Conservation (phyloP, 257 asterid species). For the Perilla frutescens region DNA sequence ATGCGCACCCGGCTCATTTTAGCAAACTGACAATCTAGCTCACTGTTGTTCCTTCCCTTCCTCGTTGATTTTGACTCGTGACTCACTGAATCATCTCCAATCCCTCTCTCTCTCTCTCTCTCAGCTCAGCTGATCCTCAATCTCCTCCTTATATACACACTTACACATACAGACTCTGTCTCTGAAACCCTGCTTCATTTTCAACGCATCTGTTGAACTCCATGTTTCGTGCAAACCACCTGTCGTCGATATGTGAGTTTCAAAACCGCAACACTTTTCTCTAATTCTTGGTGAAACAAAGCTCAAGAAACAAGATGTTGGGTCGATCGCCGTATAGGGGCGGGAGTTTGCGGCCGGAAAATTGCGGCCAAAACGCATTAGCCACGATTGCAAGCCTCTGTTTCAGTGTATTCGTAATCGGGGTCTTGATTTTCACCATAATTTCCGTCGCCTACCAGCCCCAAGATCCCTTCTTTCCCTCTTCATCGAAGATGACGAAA, state of each 20-base stretch:
- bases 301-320: slow-evolving; percentile 29
- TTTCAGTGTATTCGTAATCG: slow-evolving; percentile 62
- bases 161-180: background rate
- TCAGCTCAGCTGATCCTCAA: slow-evolving; percentile 3
- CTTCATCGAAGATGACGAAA: slow-evolving; percentile 60
- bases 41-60: background rate
- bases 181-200: background rate
- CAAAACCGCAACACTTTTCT: background rate
- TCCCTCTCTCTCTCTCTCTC: slow-evolving; percentile 17
- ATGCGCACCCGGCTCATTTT: slow-evolving; percentile 29
- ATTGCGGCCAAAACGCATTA: slow-evolving; percentile 62
- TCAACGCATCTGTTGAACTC: background rate
- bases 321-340: slow-evolving; percentile 50
- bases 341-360: slow-evolving; percentile 61
- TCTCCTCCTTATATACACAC: background rate
- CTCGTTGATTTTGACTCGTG: slow-evolving; percentile 9
- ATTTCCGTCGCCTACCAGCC: slow-evolving; percentile 66
- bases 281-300: background rate
- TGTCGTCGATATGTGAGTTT: slow-evolving; percentile 9
- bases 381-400: slow-evolving; percentile 64
- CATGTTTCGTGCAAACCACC: background rate
- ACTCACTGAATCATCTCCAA: background rate
- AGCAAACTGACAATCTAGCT: slow-evolving; percentile 12
- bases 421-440: slow-evolving; percentile 66
- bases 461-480: slow-evolving; percentile 64